A percentile compares a stretch with the other conserved stretches of the same genome.
Conservation (phyloP, 1,284 basidiomycete genomes). For the Marasmius oreades region DNA sequence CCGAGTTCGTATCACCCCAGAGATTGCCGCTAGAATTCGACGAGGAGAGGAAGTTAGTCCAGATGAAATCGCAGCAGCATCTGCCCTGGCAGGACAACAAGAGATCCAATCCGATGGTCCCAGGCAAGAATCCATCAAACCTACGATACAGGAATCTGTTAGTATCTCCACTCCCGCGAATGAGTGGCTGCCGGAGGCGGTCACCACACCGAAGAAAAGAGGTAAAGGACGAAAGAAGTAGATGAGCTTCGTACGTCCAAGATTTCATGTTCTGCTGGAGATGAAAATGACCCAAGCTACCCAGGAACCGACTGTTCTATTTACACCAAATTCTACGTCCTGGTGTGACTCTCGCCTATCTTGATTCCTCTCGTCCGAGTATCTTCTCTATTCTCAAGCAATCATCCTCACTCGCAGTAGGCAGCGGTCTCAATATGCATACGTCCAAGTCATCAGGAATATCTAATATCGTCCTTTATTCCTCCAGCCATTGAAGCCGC, state of each 20-base stretch:
- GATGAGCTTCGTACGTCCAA: background rate
- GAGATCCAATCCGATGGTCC: conserved; percentile 18
- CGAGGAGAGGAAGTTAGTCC: conserved; percentile 47
- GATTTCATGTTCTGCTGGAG: background rate
- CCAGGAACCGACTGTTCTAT: background rate
- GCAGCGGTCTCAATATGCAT: too few relatives aligned
- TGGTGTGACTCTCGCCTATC: too few relatives aligned
- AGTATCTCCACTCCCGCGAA: conserved; percentile 28
- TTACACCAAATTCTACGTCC: background rate
- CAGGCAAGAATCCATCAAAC: background rate
- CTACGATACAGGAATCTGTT: background rate
- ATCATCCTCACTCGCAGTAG: too few relatives aligned
- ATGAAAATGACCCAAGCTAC: background rate
- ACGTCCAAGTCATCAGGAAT: too few relatives aligned
- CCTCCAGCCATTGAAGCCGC: too few relatives aligned
- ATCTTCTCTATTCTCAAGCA: too few relatives aligned
- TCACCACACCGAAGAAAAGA: conserved; percentile 39
- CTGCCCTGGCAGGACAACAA: conserved; percentile 34
- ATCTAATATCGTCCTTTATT: too few relatives aligned
- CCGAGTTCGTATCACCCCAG: conserved; percentile 42
- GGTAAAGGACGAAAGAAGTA: conserved; percentile 36
- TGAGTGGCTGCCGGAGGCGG: conserved; percentile 45
- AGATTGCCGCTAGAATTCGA: conserved; percentile 42
- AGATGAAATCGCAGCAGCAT: conserved; percentile 44
- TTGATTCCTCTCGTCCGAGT: too few relatives aligned